These are phyloP conservation scores for Aspergillus novofumigatus DNA, from an alignment of 2,329 filamentous ascomycete species.

Conservation along the genomic window DNA sequence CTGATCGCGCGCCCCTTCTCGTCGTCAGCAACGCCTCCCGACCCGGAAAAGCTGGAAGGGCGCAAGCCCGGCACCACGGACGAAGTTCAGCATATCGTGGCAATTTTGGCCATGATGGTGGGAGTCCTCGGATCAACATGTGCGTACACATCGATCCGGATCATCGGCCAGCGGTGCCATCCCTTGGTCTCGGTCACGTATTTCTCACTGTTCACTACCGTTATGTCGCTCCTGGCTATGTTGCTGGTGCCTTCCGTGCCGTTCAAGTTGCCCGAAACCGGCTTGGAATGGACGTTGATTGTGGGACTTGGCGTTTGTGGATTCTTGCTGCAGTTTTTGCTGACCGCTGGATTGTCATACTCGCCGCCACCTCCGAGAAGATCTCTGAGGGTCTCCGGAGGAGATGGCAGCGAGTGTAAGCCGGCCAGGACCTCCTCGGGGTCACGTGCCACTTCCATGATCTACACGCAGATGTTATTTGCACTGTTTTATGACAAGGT, in stretches of 20 bases:
- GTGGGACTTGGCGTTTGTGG: constrained; percentile 67
- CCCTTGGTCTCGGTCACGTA: constrained; percentile 83
- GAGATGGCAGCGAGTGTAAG: not conserved
- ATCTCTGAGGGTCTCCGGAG: constrained; percentile 7
- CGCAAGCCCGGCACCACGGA: constrained; percentile 38
- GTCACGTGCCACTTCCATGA: constrained; percentile 60
- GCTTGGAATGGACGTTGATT: constrained; percentile 63
- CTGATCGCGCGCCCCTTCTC: constrained; percentile 69
- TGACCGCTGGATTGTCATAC: constrained; percentile 70
- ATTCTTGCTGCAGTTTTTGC: constrained; percentile 80
- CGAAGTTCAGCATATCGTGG: constrained; percentile 63
- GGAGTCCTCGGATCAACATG: constrained; percentile 72
- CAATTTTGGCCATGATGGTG: constrained; percentile 67
- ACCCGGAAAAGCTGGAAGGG: constrained; percentile 16
- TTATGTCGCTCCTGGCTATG: constrained; percentile 63
- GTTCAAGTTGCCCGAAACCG: constrained; percentile 52
- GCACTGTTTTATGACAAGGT: constrained; percentile 61
- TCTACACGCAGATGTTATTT: constrained; percentile 68
- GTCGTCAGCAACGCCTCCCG: constrained; percentile 4
- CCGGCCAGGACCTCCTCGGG: constrained; percentile 15
- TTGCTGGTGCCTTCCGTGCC: constrained; percentile 51
- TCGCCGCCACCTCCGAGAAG: constrained; percentile 53
- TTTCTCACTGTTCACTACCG: constrained; percentile 66
- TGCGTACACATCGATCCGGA: constrained; percentile 72
- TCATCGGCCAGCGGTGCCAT: constrained; percentile 76